Base-by-base conservation (phyloP, 768 basidiomycete species). In the Suillus spraguei region DNA sequence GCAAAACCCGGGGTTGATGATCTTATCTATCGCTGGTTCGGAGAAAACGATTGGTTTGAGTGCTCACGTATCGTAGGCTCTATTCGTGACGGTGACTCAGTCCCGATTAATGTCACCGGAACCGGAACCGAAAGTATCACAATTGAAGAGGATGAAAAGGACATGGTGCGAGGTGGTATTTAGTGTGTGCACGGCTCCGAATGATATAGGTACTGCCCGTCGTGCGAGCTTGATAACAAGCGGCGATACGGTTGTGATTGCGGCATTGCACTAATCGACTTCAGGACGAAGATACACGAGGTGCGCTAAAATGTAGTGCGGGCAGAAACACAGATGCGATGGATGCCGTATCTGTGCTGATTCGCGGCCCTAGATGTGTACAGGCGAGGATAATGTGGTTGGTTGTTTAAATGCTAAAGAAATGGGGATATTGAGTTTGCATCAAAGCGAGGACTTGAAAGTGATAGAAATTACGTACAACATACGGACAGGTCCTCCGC, bases 21-120 rank as follows among this genome's bases (percentile, higher is more conserved):
- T 13, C 39, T 58, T 28, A 58, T 58, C 55, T 39, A 41, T 58
- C 11, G 38, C 38, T 58, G 38, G 55, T 28, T 28, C 17, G 10
- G 39, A 39, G 10, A 24, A 17, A 22, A 14, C 4, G 24, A 28
- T 28, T 28, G 11, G 17, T 58, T 17, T 58, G 24, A 17, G 10
- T 39, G 17, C 38, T 58, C 22, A 38, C 22, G 36, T 41, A 28
- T 20, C 28, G 4, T 28, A 28, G 39, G 28, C 28, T 58, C 16
- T 17, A 22, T 24, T 28, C 11, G 36, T 24, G 22, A 28, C 35
- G 36, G 35, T 24, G 55, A 24, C 14, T 16, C 16, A 39, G 36
- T 20, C 52, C 52, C 38, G 56, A 58, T 58, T 24, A 41, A 20
- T 41, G 39, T 28, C 38, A 39, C 24, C 56, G 39, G 56, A 39